Base-by-base conservation (phyloP, 2,329 filamentous ascomycete species). In the Ceratocystis lukuohia region DNA sequence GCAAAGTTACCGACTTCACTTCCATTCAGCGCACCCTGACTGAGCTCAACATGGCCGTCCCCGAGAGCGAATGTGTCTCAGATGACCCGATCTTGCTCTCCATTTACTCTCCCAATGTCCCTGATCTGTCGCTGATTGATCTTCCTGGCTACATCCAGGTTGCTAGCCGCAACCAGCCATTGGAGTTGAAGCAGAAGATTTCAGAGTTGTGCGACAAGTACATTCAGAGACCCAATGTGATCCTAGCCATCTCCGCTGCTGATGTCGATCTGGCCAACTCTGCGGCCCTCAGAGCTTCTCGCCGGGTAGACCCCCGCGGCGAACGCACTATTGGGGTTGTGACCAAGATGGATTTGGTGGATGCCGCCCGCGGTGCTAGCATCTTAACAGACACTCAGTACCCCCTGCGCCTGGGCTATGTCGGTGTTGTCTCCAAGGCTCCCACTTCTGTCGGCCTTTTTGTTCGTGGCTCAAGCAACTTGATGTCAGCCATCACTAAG, bases 261-360 rank as follows among this genome's bases (percentile, higher is more conserved):
- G 94, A 99, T 76, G 94, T 99, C 20, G 94, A 99, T 79, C 77
- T 99, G 67, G 94, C 94, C 25, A 99, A 99, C 75, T 99, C 94
- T 1, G 94, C 94, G 5, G 92, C 94, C 5, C 77, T 99, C 28
- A 83, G 92, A 71, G 91, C 94, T 20, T 96, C 92, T 70, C 84
- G 94, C 69, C 84, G 93, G 71, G 92, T 97, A 33, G 94, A 99
- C 72, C 94, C 94, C 1, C 83, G 94, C 68, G 94, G 94, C 65
- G 94, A 99, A 77, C 84, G 94, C 69, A 99, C 94, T 0, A 99
- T 99, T 73, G 94, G 94, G 57, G 94, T 99, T n/a, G 87, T 99
- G 53, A 99, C 94, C 2, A 99, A 99, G 78, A 96, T 99, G 93
- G 94, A 99, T 72, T 81, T 99, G 25, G 92, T 99, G 6, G 93